Conservation (phyloP, 805 yeast genomes). For the Candida maris region DNA sequence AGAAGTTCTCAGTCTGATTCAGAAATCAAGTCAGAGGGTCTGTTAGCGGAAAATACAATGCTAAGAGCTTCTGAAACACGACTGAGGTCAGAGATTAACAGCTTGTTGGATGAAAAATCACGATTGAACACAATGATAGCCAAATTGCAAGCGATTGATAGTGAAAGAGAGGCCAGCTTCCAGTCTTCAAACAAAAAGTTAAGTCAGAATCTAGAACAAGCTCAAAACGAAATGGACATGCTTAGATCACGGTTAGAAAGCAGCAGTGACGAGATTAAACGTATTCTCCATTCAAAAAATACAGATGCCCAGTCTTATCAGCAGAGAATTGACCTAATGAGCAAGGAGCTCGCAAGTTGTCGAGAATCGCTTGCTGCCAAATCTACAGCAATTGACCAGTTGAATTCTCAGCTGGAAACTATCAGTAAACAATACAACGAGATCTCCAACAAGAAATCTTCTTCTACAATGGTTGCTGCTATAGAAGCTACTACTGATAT, state of each 20-base stretch:
- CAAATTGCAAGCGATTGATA: conserved; percentile 57
- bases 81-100: conserved; percentile 48
- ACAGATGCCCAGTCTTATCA: conserved; percentile 52
- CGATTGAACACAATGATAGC: conserved; percentile 54
- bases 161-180: conserved; percentile 55
- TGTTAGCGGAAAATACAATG: conserved; percentile 52
- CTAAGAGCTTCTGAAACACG: conserved; percentile 48
- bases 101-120: conserved; percentile 54
- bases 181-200: conserved; percentile 49
- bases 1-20: conserved; percentile 43
- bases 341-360: conserved; percentile 39
- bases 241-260: conserved; percentile 46
- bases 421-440: conserved; percentile 31
- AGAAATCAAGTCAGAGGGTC: conserved; percentile 43
- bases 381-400: conserved; percentile 35
- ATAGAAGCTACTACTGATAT: conserved; percentile 22
- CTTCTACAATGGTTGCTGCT: conserved; percentile 22
- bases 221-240: conserved; percentile 43
- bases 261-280: conserved; percentile 49
- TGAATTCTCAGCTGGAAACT: conserved; percentile 36
- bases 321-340: conserved; percentile 56
- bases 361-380: conserved; percentile 42
- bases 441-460: conserved; percentile 26
- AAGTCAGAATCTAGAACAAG: conserved; percentile 43
- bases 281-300: conserved; percentile 51